Conservation (phyloP, 2,329 filamentous ascomycete genomes). For the Sporothrix mexicana region DNA sequence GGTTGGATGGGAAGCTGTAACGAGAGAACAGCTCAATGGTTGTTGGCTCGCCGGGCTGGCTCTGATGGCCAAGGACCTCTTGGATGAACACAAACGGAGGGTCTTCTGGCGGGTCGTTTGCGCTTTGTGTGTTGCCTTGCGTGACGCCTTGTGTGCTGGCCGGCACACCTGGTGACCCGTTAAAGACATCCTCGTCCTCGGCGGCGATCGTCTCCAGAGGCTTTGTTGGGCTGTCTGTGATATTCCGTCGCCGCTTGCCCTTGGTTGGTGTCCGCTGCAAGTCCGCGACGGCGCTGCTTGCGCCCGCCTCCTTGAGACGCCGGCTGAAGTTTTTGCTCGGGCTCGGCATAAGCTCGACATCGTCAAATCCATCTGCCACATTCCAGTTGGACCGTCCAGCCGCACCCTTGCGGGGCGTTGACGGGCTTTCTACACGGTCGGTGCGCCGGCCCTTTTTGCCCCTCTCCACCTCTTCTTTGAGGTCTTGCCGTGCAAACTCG, state of each 20-base stretch:
- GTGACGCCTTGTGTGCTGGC: not conserved
- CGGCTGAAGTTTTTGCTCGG: slow-evolving; percentile 57
- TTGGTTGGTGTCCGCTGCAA: slow-evolving; percentile 67
- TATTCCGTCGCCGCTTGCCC: slow-evolving; percentile 71
- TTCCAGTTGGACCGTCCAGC: slow-evolving; percentile 57
- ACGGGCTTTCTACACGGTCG: slow-evolving; percentile 44
- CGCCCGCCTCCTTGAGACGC: slow-evolving; percentile 47
- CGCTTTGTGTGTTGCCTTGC: not conserved
- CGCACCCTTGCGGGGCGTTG: slow-evolving; percentile 61
- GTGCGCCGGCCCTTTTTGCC: slow-evolving; percentile 45
- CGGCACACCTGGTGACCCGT: not conserved
- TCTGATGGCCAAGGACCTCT: slow-evolving; percentile 67
- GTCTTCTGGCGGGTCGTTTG: slow-evolving; percentile 30
- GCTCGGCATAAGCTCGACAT: slow-evolving; percentile 62
- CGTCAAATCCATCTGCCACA: slow-evolving; percentile 78
- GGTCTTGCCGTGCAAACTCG: slow-evolving; percentile 74
- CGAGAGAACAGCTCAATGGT: slow-evolving; percentile 72
- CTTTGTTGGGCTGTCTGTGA: slow-evolving; percentile 69
- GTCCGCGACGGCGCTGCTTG: slow-evolving; percentile 52
- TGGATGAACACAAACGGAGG: slow-evolving; percentile 62
- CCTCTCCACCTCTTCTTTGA: slow-evolving; percentile 64
- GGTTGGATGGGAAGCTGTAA: slow-evolving; percentile 68
- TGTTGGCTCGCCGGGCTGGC: slow-evolving; percentile 60
- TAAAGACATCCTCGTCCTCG: slow-evolving; percentile 25
- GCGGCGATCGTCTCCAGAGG: slow-evolving; percentile 58